A percentile compares a stretch with the other conserved stretches of the same genome.
phyloP scores from a whole-genome alignment of 1,284 basidiomycete genomes.

The Polyporus tsugae region DNA sequence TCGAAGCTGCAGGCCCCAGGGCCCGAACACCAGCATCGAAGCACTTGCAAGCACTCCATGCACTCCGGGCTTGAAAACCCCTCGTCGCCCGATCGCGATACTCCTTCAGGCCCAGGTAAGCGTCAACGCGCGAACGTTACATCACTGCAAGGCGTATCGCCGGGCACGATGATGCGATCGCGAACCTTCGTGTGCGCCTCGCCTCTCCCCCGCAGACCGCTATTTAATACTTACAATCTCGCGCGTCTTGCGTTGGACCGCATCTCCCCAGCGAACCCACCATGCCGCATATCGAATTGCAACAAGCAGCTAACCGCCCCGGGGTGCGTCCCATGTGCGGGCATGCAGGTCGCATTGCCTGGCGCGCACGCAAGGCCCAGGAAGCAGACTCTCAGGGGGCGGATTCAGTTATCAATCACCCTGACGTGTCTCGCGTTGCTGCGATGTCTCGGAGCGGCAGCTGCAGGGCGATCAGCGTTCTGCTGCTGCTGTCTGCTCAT shows the following conservation, averaged over 20 bases:
- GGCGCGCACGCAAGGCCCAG: not conserved
- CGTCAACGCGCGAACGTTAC: not conserved
- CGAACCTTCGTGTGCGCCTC: not conserved
- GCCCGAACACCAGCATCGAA: not conserved
- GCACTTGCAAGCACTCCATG: not conserved
- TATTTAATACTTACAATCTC: not conserved
- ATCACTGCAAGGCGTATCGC: not conserved
- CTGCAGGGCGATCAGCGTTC: not conserved
- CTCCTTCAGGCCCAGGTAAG: too few species aligned
- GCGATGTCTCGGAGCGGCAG: slow-evolving; percentile 4
- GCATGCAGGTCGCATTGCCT: not conserved
- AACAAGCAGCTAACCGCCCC: not conserved
- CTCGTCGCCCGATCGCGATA: not conserved
- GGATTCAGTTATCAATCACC: slow-evolving; percentile 1
- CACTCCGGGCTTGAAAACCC: not conserved
- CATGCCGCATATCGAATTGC: not conserved
- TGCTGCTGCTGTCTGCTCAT: not conserved
- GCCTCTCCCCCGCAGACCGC: slow-evolving; percentile 2
- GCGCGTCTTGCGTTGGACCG: not conserved
- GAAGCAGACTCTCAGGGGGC: not conserved
- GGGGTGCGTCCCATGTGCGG: not conserved
- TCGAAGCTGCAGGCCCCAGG: slow-evolving; percentile 3
- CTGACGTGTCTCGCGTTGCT: slow-evolving; percentile 8
- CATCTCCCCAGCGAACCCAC: not conserved
- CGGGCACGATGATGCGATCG: slow-evolving; percentile 1